Base-by-base conservation (phyloP, 305 asterid genomes). In the Fraxinus angustifolia region DNA sequence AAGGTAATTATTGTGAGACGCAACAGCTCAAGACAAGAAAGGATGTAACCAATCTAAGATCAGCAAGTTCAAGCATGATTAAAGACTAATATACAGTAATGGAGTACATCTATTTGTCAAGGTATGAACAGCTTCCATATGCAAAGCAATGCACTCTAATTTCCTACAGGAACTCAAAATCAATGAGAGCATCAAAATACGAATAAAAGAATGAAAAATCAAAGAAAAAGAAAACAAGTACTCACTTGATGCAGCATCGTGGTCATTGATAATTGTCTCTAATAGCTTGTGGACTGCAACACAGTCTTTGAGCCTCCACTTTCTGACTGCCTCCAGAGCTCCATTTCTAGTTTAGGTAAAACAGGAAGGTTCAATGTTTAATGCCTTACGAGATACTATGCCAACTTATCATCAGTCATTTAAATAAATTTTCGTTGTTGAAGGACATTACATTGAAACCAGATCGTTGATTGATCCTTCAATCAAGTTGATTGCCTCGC, bases 201-300 rank as follows among this genome's bases (percentile, higher is more conserved):
- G 16, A 56, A n/a, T 8, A 36, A 4, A 31, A 78, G 8, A 73
- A 23, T 23, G 21, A 38, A 48, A 19, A 56, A 6, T 56, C 65
- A 62, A 38, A 73, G 4, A 45, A 0, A 14, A 28, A 58, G 3
- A 79, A 40, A 45, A 45, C 33, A 10, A 31, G 56, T 67, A 82
- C 91, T 83, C 82, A 96, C 99, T 89, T 78, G 88, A 88, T 75
- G 99, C 97, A 72, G 98, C 94, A 85, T 85, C 90, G n/a, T 88
- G 88, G 85, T 90, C 97, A 76, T 56, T 82, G 72, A 96, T 87
- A 89, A 82, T 83, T 11, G 83, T 86, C 75, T 62, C 88, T n/a
- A 96, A 89, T 70, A 91, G 90, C 84, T 81, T 88, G 91, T 94
- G 98, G 85, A 92, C 92, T 67, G 91, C 80, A 68, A 91, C 84